phyloP scores from a whole-genome alignment of 2,329 filamentous ascomycete species.

The Knufia fluminis region DNA sequence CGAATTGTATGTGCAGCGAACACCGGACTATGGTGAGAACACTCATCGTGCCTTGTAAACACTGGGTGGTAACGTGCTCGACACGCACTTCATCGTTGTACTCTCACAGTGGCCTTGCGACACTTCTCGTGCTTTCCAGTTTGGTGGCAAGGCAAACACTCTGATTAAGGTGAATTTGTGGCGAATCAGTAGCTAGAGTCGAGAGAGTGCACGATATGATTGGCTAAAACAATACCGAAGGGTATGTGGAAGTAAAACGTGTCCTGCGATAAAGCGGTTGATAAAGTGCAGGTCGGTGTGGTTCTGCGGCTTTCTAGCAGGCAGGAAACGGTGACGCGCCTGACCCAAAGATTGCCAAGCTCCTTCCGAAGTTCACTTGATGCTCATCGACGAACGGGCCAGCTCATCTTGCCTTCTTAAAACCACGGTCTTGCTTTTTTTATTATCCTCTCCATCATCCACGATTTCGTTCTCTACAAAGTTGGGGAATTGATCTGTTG shows the following conservation, averaged over 20 bases:
- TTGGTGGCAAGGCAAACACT: too few species aligned
- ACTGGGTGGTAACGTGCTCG: too few species aligned
- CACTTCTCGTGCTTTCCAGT: too few species aligned
- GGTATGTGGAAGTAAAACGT: slow-evolving; percentile 2
- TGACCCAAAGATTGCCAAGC: neutral
- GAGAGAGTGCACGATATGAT: too few species aligned
- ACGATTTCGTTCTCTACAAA: neutral
- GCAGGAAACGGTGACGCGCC: slow-evolving; percentile 5
- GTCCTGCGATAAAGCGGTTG: neutral
- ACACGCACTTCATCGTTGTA: too few species aligned
- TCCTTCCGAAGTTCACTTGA: slow-evolving; percentile 1
- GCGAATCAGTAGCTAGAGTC: too few species aligned
- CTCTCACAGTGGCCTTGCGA: too few species aligned
- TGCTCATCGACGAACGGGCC: neutral
- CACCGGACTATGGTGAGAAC: too few species aligned
- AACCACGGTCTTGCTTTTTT: neutral
- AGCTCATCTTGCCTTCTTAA: slow-evolving; percentile 7
- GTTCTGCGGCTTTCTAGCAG: neutral
- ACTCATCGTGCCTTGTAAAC: too few species aligned
- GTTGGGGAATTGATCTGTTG: neutral
- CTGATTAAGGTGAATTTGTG: too few species aligned
- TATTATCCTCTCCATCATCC: neutral
- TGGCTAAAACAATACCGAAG: too few species aligned
- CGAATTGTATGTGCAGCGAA: too few species aligned
- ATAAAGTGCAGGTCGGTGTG: neutral